Evolutionary conservation across 331 rosid genomes (phyloP), one percentile per base, ranked within the genome.

Genomic region (Malus hybrid): DNA sequence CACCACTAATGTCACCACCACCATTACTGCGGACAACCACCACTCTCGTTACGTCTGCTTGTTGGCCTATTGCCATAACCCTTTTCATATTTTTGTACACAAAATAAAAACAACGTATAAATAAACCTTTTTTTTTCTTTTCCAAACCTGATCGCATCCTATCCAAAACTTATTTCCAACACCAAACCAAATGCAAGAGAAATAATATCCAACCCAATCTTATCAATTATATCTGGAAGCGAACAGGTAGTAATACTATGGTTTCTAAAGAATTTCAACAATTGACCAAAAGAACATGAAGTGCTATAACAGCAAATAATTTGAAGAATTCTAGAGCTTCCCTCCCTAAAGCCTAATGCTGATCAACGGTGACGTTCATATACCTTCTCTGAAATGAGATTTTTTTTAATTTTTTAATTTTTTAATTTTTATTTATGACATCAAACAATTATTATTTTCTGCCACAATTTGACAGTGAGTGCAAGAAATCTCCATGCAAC

Each of bases 401-500:
- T 68, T n/a, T n/a, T n/a, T n/a, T n/a, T n/a, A n/a, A 48, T 42
- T 46, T 5, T 8, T 8, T 8, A 28, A 0, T 36, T 36, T 36
- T 48, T 46, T 1, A 7, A 0, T 2, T 39, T 0, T 46, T 12
- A 48, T 48, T 48, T 48, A 50, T 50, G 56, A 50, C 7, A 50
- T 18, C n/a, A 50, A 50, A 50, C 56, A 50, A 16, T 16, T 15
- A 16, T 50, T 63, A 29, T 46, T 69, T 32, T 46, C 50, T 48
- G 46, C 36, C 75, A 62, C 29, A 63, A 61, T 61, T 24, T 26
- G 36, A 29, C 34, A 11, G 9, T 15, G 39, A 36, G 16, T 44
- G 62, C 77, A 61, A 16, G 75, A 60, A 63, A 48, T 14, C 53
- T 63, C 50, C 60, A 52, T 63, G 81, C 53, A 62, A 71, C 70